Base-by-base conservation (phyloP, 345 rosid species). In the Gossypium mustelinum region DNA sequence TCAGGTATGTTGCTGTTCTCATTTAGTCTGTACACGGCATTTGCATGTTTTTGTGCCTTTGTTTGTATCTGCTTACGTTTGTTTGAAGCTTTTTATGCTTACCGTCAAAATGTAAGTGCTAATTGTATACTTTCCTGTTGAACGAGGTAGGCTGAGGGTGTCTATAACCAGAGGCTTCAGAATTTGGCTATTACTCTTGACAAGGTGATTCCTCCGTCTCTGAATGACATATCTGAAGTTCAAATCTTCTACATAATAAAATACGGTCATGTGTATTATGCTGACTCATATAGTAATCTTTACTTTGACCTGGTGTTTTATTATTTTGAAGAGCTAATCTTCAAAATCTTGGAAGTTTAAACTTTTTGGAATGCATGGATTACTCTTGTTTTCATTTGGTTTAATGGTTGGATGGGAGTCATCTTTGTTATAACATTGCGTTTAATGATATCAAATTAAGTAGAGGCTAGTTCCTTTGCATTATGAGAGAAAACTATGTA, bases 81-180 rank as follows among this genome's bases (percentile, higher is more conserved):
- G 44, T n/a, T 14, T 17, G 18, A 69, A 43, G 61, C 29, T n/a
- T 12, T 39, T 50, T 24, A 51, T 61, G 52, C 61, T 82, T 59
- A 59, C 20, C 27, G 72, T 82, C 78, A 60, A 22, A 18, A n/a
- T 56, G 7, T 73, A 62, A 41, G 29, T 73, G 25, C 77, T 85
- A 84, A 82, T 70, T 17, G 64, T 67, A 11, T 48, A 2, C 72
- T 83, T 65, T 56, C 72, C 51, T 59, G 61, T 70, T 80, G 55
- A 44, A 64, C 68, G 79, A 27, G 24, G 64, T 88, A 96, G 99
- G 99, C 99, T 68, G 99, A 96, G 87, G 99, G 99, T 74, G 99
- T 96, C 74, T 93, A 91, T 84, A 96, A 96, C 82, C 99, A 96
- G 91, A 90, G 99, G 86, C 97, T 96, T 81, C 99, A 96, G 83